Base-by-base conservation (phyloP, 2,329 filamentous ascomycete species). In the Remersonia thermophila region DNA sequence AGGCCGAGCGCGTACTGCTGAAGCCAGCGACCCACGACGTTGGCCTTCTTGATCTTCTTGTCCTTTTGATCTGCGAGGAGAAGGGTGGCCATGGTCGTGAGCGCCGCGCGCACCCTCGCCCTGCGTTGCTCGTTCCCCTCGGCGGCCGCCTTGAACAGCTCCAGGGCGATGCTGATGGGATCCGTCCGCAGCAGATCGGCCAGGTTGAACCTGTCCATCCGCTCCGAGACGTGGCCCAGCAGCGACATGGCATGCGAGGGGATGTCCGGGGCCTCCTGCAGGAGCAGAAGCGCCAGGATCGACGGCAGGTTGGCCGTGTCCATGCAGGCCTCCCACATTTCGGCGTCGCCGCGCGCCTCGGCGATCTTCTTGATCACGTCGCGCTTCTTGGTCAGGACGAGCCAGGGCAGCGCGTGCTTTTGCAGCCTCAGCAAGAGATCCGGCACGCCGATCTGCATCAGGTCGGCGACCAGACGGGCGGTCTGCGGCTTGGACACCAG, bases 1-100 rank as follows among this genome's bases (percentile, higher is more conserved):
- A 96, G 76, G 5, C 86, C 89, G 6, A 98, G 70, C 25, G 93
- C 77, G 54, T 95, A 80, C 20, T 74, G 71, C 43, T 93, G 79
- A 29, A 96, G 71, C 53, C 94, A 96, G 0, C 71, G 65, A 1
- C 77, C 78, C 16, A 93, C 65, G 1, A 73, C 59, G 40, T 80
- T 74, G 2, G 55, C 55, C 39, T 66, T 69, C 45, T 67, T 71
- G 62, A 1, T 53, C 40, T 38, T 66, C 60, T 42, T 42, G 27
- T 40, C 39, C 31, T 34, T 40, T 25, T 43, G 36, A 20, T 42
- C 39, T 4, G 30, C 33, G 5, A 40, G 17, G 9, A 53, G 38
- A 11, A 57, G 35, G 7, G 44, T 53, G 11, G 60, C 57, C 55
- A 75, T 63, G 12, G 62, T 59, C 13, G 57, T 56, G 25, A 76